Evolutionary conservation across 768 basidiomycete species (phyloP).

Genomic region (Suillus hirtellus): DNA sequence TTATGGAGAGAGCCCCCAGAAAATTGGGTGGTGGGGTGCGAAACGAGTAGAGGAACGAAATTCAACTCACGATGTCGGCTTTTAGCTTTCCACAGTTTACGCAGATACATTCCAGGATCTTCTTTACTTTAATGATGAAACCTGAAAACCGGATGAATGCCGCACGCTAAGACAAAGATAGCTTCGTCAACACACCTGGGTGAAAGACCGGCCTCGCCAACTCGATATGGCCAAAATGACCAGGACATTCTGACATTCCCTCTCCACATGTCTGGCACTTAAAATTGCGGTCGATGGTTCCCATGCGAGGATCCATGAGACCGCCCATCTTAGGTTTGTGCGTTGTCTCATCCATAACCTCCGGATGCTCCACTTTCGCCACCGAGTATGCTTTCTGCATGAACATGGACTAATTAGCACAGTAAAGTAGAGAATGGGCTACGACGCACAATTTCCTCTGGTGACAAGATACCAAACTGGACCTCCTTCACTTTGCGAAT

Average conservation of each 20-base stretch:
- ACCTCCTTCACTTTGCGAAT: slow-evolving; percentile 96
- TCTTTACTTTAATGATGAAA: slow-evolving; percentile 99
- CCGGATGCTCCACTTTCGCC: slow-evolving; percentile 97
- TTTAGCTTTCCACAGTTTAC: slow-evolving; percentile 98
- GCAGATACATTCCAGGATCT: slow-evolving; percentile 98
- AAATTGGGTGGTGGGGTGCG: slow-evolving; percentile 92
- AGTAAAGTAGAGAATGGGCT: not conserved
- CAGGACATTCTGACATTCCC: slow-evolving; percentile 99
- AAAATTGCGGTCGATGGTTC: slow-evolving; percentile 95
- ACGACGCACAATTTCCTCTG: slow-evolving; percentile 87
- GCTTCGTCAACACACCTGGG: slow-evolving; percentile 61
- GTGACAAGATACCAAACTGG: slow-evolving; percentile 97
- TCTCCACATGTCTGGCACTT: slow-evolving; percentile 99
- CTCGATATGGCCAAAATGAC: slow-evolving; percentile 99
- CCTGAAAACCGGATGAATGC: slow-evolving; percentile 46
- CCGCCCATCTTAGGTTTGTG: slow-evolving; percentile 91
- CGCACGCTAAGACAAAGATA: slow-evolving; percentile 5
- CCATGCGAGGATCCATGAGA: slow-evolving; percentile 97
- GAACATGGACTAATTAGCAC: slow-evolving; percentile 18
- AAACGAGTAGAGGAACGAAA: slow-evolving; percentile 87
- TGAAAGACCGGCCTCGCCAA: slow-evolving; percentile 96
- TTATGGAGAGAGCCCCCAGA: slow-evolving; percentile 97
- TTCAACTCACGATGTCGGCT: slow-evolving; percentile 92
- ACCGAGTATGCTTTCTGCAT: slow-evolving; percentile 96
- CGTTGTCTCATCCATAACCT: slow-evolving; percentile 95